phyloP scores from a whole-genome alignment of 345 rosid genomes.

The Citrus sinensis region DNA sequence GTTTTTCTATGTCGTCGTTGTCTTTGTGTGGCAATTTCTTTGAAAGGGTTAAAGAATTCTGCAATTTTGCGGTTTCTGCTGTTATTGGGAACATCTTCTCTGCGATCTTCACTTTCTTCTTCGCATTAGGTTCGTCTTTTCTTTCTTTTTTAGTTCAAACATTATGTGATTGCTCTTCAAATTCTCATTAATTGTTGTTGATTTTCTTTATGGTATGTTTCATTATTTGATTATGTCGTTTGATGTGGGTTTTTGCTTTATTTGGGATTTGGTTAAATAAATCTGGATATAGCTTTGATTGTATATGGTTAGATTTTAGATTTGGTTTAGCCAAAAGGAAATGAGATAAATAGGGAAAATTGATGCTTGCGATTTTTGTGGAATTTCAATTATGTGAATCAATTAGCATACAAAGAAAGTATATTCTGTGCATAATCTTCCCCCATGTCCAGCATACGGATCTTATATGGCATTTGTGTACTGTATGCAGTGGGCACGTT shows the following conservation, averaged over 20 bases:
- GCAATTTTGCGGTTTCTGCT: constrained; percentile 69
- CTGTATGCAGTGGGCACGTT: constrained; percentile 80
- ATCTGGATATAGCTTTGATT: neutral
- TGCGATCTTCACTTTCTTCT: constrained; percentile 94
- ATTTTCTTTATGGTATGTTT: constrained; percentile 12
- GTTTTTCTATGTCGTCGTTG: constrained; percentile 38
- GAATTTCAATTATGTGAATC: neutral
- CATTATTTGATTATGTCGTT: constrained; percentile 13
- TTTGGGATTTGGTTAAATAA: neutral
- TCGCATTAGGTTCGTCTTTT: constrained; percentile 75
- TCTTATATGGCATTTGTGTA: constrained; percentile 9
- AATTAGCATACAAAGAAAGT: constrained; percentile 3
- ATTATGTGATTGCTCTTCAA: neutral
- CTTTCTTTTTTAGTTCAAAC: neutral
- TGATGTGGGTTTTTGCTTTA: constrained; percentile 2
- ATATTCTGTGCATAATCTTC: neutral
- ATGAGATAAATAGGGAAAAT: neutral
- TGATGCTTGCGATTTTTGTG: neutral
- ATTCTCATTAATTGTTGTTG: neutral
- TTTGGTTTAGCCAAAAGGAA: neutral
- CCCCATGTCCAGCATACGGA: neutral
- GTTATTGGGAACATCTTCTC: constrained; percentile 80
- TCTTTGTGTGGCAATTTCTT: constrained; percentile 46
- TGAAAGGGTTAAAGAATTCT: constrained; percentile 59
- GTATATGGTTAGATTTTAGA: neutral